A percentile compares a stretch with the other conserved stretches of the same genome.
Evolutionary conservation across 2,329 filamentous ascomycete genomes (phyloP).

Genomic region (Acephala macrosclerotiorum): DNA sequence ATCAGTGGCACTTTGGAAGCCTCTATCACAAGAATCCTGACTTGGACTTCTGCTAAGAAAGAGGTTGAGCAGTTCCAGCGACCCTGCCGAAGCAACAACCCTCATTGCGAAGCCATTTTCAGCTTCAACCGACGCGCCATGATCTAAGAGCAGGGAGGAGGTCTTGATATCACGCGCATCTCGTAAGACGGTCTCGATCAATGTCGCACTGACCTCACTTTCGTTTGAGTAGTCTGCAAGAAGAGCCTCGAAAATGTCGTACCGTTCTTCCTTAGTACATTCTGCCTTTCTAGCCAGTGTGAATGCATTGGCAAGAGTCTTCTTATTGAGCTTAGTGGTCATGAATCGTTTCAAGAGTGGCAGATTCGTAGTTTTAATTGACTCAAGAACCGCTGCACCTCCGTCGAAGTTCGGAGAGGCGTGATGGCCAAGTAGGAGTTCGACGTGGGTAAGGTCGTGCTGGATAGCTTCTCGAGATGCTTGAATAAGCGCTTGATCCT

Average conservation of each 20-base stretch:
- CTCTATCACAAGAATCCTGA: not conserved
- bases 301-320: constrained; percentile 7
- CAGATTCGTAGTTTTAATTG: constrained; percentile 14
- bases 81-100: not conserved
- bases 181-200: constrained; percentile 4
- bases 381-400: constrained; percentile 9
- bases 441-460: constrained; percentile 9
- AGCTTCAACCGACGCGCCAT: constrained; percentile 12
- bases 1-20: constrained; percentile 1
- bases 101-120: constrained; percentile 9
- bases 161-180: constrained; percentile 15
- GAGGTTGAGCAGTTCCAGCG: constrained; percentile 9
- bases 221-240: not conserved
- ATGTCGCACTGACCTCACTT: constrained; percentile 1
- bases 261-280: constrained; percentile 10
- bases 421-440: constrained; percentile 13
- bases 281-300: not conserved
- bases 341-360: constrained; percentile 14
- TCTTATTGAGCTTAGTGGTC: constrained; percentile 3
- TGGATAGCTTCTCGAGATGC: constrained; percentile 11
- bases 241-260: constrained; percentile 7
- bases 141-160: constrained; percentile 7
- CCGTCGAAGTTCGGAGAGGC: constrained; percentile 9
- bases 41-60: constrained; percentile 3
- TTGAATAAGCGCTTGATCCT: constrained; percentile 13